These are phyloP conservation scores for Fusarium mexicanum DNA, from an alignment of 2,329 filamentous ascomycete genomes.

Conservation along the genomic window DNA sequence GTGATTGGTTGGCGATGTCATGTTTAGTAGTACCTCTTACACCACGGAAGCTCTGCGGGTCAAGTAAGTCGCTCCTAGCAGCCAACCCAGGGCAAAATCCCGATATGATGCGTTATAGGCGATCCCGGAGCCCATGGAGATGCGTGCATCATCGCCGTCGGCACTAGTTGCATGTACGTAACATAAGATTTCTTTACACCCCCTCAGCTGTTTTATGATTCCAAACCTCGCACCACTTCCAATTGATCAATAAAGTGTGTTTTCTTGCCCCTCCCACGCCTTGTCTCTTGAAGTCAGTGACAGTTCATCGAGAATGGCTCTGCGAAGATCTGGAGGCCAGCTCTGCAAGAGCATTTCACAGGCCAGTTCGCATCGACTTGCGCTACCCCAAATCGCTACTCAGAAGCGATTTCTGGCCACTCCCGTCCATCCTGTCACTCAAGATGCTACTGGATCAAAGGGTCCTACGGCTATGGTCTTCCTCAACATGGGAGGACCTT, in stretches of 20 bases:
- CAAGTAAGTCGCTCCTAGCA: conserved; percentile 13
- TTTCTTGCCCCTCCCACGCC: background rate
- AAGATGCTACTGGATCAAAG: conserved; percentile 74
- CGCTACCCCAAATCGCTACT: conserved; percentile 44
- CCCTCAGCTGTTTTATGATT: conserved; percentile 35
- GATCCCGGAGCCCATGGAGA: conserved; percentile 39
- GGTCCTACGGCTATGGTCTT: conserved; percentile 98
- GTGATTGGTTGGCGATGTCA: conserved; percentile 39
- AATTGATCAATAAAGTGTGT: conserved; percentile 16
- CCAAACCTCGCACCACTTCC: conserved; percentile 21
- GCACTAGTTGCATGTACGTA: conserved; percentile 20
- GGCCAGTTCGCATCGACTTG: conserved; percentile 40
- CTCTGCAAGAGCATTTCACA: conserved; percentile 44
- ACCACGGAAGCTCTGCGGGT: background rate
- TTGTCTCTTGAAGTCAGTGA: background rate
- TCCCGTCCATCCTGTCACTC: conserved; percentile 78
- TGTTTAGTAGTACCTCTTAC: conserved; percentile 27
- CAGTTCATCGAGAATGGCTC: conserved; percentile 43
- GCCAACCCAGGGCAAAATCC: conserved; percentile 7
- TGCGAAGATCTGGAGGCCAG: conserved; percentile 45
- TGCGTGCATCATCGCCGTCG: conserved; percentile 43
- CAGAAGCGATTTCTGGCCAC: conserved; percentile 51
- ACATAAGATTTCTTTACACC: conserved; percentile 32
- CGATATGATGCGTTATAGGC: conserved; percentile 37
- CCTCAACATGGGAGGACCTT: conserved; percentile 97